phyloP scores from a whole-genome alignment of 2,329 filamentous ascomycete genomes.

The Hypoxylon sp. region DNA sequence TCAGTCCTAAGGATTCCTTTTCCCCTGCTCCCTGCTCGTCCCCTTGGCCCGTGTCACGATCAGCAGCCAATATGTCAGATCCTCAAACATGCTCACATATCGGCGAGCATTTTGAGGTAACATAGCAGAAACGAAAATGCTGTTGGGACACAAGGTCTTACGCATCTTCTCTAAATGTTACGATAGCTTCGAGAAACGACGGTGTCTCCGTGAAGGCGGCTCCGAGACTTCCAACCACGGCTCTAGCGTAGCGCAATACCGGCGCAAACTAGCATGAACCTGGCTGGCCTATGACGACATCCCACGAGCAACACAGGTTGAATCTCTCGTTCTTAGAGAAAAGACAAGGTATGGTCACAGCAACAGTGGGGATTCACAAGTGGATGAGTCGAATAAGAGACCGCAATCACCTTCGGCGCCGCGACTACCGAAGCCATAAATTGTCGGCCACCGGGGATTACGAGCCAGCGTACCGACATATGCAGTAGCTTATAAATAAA shows the following conservation, averaged over 20 bases:
- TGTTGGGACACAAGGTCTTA: slow-evolving; percentile 8
- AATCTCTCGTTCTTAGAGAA: slow-evolving; percentile 13
- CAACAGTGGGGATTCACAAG: slow-evolving; percentile 20
- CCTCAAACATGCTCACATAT: slow-evolving; percentile 15
- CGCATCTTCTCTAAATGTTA: slow-evolving; percentile 17
- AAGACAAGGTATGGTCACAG: slow-evolving; percentile 19
- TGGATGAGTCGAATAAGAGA: slow-evolving; percentile 22
- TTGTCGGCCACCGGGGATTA: slow-evolving; percentile 6
- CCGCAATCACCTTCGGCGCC: slow-evolving; percentile 19
- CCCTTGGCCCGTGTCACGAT: slow-evolving; percentile 23
- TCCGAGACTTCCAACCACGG: slow-evolving; percentile 4
- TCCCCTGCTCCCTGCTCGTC: slow-evolving; percentile 5
- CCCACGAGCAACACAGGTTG: slow-evolving; percentile 7
- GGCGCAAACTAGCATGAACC: slow-evolving; percentile 12
- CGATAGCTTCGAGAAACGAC: slow-evolving; percentile 18
- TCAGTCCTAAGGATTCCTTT: slow-evolving; percentile 14
- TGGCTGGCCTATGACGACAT: slow-evolving; percentile 28
- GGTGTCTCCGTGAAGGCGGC: slow-evolving; percentile 9
- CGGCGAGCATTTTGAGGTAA: slow-evolving; percentile 9
- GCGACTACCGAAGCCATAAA: slow-evolving; percentile 30
- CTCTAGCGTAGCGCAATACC: slow-evolving; percentile 13
- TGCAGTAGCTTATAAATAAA: slow-evolving; percentile 26
- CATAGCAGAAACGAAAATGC: slow-evolving; percentile 11
- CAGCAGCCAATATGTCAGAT: slow-evolving; percentile 25
- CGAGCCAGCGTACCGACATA: slow-evolving; percentile 22